Base-by-base conservation (phyloP, 1,139 yeast species). In the Saccharomycopsis hybrid region DNA sequence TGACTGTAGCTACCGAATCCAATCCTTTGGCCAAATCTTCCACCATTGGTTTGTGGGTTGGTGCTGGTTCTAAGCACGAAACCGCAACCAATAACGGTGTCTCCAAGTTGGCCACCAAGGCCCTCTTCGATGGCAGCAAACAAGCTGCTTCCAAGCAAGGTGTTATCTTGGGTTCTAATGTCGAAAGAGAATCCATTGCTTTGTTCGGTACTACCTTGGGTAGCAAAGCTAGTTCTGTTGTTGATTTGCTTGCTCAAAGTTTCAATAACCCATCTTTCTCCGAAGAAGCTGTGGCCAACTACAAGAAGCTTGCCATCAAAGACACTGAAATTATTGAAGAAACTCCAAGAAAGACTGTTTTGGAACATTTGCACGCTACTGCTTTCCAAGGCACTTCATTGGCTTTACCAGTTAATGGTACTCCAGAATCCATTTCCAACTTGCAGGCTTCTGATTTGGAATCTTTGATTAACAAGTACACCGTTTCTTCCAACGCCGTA, bases 381-480 rank as follows among this genome's bases (percentile, higher is more conserved):
- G 94, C 94, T 51, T 85, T 77, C 84, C 95, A 85, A 71, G 87
- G 88, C 62, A 81, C 86, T 62, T 81, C 92, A 28, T 73, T 85
- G 60, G 84, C 83, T 50, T 73, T 85, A 65, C 94, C 95, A 67
- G 73, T 77, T 50, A 72, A 74, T 60, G 95, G 95, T 73, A 83
- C 87, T 57, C 58, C 71, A 41, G 90, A 83, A 56, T 72, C 86
- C 46, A 60, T 85, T 48, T 66, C 71, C 44, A 76, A 74, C 56
- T 72, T 85, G 66, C 80, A 78, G 59, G 57, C 73, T 46, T 69
- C 71, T 61, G 95, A 85, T 67, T 63, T 85, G 53, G 62, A 68
- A 54, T 69, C 77, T 54, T 82, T 81, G 65, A 72, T 77, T 61
- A 69, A 71, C 53, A 73, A 70, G 64, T 76, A 80, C 65, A 76